phyloP scores from a whole-genome alignment of 1,284 basidiomycete genomes.

The Trichosporon faecale region DNA sequence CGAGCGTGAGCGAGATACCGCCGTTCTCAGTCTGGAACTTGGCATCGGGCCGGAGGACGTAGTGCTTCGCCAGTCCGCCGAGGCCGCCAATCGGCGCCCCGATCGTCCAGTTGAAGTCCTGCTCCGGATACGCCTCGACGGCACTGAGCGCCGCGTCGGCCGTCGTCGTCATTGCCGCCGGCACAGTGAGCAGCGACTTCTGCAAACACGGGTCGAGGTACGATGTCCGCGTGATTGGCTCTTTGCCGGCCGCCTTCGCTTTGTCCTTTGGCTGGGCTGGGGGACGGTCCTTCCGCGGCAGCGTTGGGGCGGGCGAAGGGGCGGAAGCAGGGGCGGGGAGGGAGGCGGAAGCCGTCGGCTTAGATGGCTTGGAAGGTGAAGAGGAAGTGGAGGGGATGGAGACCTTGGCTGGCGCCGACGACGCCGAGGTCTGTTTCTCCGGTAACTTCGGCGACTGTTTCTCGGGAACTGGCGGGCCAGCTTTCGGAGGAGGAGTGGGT shows the following conservation, averaged over 20 bases:
- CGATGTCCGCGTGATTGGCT: constrained; percentile 37
- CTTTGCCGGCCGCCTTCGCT: constrained; percentile 22
- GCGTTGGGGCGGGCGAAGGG: no score
- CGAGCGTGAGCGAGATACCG: constrained; percentile 36
- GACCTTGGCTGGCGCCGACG: background rate
- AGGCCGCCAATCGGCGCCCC: constrained; percentile 46
- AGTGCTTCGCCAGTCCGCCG: constrained; percentile 36
- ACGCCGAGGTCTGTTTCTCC: background rate
- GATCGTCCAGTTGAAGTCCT: constrained; percentile 31
- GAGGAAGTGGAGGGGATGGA: background rate
- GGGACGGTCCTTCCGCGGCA: background rate
- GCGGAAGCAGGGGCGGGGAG: background rate
- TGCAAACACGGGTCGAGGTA: constrained; percentile 41
- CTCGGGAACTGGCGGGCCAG: background rate
- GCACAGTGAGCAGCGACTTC: constrained; percentile 28
- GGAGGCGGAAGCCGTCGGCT: background rate
- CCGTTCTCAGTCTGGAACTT: constrained; percentile 39
- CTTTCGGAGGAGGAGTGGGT: background rate
- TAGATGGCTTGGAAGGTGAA: background rate
- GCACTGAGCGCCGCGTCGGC: constrained; percentile 37
- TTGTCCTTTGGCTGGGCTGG: constrained; percentile 9
- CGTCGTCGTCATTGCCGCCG: constrained; percentile 32
- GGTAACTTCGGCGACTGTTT: background rate
- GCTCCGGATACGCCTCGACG: constrained; percentile 18
- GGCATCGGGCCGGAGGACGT: constrained; percentile 40